Conservation (phyloP, 768 basidiomycete genomes). For the Tricholoma sp. region DNA sequence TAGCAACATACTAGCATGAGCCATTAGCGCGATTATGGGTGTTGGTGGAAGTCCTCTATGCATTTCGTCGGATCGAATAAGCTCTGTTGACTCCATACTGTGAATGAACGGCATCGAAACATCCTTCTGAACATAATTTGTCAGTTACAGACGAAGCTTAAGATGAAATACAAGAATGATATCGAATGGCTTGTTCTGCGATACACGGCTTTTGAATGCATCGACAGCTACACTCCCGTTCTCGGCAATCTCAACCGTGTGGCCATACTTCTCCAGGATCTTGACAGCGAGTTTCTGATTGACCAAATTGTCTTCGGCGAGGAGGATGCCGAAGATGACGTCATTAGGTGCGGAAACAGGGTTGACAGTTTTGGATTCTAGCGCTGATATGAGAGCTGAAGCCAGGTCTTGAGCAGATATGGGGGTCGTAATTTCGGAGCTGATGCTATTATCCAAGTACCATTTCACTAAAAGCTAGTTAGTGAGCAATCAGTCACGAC, state of each 20-base stretch:
- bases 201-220: slow-evolving; percentile 76
- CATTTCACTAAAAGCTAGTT: slow-evolving; percentile 81
- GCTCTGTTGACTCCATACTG: slow-evolving; percentile 94
- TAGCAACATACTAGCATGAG: no score
- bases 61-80: slow-evolving; percentile 65
- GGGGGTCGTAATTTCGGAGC: slow-evolving; percentile 90
- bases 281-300: slow-evolving; percentile 96
- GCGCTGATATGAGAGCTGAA: slow-evolving; percentile 86
- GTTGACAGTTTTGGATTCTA: slow-evolving; percentile 94
- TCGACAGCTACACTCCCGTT: slow-evolving; percentile 94
- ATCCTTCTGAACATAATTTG: slow-evolving; percentile 77
- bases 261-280: slow-evolving; percentile 93
- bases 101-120: slow-evolving; percentile 99
- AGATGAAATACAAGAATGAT: slow-evolving; percentile 73
- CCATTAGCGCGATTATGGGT: no score
- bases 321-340: slow-evolving; percentile 92
- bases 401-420: slow-evolving; percentile 84
- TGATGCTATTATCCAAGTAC: slow-evolving; percentile 95
- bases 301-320: slow-evolving; percentile 95
- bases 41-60: slow-evolving; percentile 41
- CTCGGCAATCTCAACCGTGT: slow-evolving; percentile 99
- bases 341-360: no score
- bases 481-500: no score
- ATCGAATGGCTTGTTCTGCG: slow-evolving; percentile 74
- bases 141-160: no score